These are phyloP conservation scores for Pugionium cornutum DNA, from an alignment of 345 rosid genomes.

Conservation along the genomic window DNA sequence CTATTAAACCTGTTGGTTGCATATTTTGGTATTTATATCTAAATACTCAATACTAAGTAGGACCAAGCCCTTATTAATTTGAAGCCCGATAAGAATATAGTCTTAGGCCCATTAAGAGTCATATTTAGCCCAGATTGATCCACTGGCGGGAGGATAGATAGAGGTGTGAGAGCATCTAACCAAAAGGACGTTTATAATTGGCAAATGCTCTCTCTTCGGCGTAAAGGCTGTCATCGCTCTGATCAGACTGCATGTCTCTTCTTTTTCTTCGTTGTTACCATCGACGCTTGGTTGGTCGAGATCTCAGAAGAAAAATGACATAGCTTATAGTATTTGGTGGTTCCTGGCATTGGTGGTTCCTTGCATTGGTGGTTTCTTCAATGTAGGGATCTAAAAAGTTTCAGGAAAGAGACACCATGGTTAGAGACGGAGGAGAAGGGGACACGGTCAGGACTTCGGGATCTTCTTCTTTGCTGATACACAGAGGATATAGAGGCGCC, in stretches of 20 bases:
- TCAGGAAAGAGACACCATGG: too few species aligned
- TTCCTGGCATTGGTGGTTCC: constrained; percentile 19
- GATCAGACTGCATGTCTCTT: constrained; percentile 43
- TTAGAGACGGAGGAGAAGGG: too few species aligned
- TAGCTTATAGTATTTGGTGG: constrained; percentile 26
- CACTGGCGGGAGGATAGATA: neutral
- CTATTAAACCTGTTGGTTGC: constrained; percentile 24
- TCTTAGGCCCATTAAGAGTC: neutral
- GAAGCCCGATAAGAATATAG: neutral
- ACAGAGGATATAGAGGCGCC: neutral
- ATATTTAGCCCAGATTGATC: constrained; percentile 2
- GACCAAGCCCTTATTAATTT: constrained; percentile 6
- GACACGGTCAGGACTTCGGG: too few species aligned
- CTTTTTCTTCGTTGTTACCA: constrained; percentile 33
- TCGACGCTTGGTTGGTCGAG: constrained; percentile 32
- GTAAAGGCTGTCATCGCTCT: constrained; percentile 42
- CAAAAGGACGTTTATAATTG: constrained; percentile 22
- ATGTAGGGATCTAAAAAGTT: neutral
- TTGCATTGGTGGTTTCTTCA: constrained; percentile 18
- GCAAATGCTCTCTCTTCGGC: constrained; percentile 30
- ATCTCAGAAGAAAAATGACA: constrained; percentile 22
- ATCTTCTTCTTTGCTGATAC: too few species aligned
- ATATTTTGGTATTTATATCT: neutral
- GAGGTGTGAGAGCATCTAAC: constrained; percentile 21
- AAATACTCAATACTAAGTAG: neutral